Evolutionary conservation across 75 land plant genomes (phyloP).

Genomic region (Larix kaempferi): DNA sequence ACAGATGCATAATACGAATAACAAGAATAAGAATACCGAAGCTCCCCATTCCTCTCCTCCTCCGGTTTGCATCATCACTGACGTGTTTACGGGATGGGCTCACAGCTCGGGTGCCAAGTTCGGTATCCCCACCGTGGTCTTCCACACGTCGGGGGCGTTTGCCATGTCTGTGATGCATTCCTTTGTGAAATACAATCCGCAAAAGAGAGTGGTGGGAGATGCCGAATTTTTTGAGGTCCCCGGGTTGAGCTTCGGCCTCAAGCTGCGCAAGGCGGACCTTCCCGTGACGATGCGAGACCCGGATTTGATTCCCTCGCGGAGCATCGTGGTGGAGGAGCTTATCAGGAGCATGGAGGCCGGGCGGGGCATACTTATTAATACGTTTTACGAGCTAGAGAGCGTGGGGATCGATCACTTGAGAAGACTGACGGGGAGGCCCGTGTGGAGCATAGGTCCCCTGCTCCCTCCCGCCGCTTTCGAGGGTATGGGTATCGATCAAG

Average conservation of each 20-base stretch:
- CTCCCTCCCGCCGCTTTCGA: not conserved
- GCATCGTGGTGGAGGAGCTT: no score
- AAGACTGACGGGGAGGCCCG: not conserved
- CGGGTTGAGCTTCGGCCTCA: not conserved
- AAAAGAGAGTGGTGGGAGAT: not conserved
- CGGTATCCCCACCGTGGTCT: conserved; percentile 32
- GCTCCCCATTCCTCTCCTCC: not conserved
- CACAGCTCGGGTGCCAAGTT: conserved; percentile 20
- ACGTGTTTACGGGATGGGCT: conserved; percentile 30
- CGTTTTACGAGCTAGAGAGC: not conserved
- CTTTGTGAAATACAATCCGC: not conserved
- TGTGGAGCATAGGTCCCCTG: not conserved
- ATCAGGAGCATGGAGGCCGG: not conserved
- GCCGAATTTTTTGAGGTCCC: not conserved
- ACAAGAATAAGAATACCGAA: no score
- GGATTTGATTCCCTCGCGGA: not conserved
- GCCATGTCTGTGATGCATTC: conserved; percentile 6
- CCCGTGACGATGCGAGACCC: not conserved
- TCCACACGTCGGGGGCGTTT: conserved; percentile 23
- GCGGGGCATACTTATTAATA: not conserved
- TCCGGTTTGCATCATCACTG: conserved; percentile 36
- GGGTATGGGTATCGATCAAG: not conserved
- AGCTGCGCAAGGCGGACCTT: not conserved
- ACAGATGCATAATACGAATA: not conserved
- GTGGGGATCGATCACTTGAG: not conserved